Evolutionary conservation across 2,329 filamentous ascomycete species (phyloP).

Genomic region (Fusarium oligoseptatum): DNA sequence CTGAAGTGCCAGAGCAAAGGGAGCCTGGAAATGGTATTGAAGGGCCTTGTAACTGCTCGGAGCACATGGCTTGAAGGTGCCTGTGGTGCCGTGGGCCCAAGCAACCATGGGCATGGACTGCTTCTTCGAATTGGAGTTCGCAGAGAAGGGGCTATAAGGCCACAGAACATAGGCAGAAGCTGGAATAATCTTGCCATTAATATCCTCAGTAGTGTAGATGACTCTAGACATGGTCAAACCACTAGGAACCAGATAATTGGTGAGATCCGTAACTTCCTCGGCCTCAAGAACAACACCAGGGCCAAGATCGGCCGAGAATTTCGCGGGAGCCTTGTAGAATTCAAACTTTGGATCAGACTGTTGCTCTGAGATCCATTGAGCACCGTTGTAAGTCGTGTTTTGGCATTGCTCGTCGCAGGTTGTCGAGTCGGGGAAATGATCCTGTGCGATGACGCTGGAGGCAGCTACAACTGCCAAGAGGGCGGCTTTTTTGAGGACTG

Average conservation of each 20-base stretch:
- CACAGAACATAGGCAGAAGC: conserved; percentile 18
- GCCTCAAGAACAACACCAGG: not conserved
- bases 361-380: not conserved
- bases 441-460: not conserved
- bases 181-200: conserved; percentile 15
- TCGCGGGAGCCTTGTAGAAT: not conserved
- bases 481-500: not conserved
- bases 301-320: not conserved
- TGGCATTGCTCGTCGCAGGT: not conserved
- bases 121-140: not conserved
- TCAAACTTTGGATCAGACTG: not conserved
- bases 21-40: conserved; percentile 35
- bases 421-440: not conserved
- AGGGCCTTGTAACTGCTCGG: conserved; percentile 30
- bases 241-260: conserved; percentile 23
- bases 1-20: conserved; percentile 28
- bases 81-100: conserved; percentile 20
- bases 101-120: conserved; percentile 6
- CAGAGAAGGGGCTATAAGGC: not conserved
- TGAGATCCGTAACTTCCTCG: conserved; percentile 16
- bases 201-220: conserved; percentile 28
- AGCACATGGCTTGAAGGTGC: conserved; percentile 26
- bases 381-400: not conserved
- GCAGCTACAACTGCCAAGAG: not conserved
- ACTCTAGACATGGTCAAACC: conserved; percentile 31